Base-by-base conservation (phyloP, 2,329 filamentous ascomycete species). In the Fonsecaea multimorphosa region DNA sequence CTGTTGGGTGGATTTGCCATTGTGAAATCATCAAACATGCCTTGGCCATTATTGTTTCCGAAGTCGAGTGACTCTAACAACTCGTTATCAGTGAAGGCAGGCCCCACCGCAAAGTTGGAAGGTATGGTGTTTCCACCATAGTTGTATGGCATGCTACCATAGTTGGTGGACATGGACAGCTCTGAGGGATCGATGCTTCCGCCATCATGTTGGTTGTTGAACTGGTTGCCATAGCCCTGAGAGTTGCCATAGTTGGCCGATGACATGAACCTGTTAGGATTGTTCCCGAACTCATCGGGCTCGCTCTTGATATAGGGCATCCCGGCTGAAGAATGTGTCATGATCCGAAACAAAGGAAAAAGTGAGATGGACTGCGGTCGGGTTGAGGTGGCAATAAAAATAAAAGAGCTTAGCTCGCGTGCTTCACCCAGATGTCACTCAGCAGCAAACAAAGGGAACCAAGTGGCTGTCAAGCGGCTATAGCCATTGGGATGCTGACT, bases 101-200 rank as follows among this genome's bases (percentile, higher is more conserved):
- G 90, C 65, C 90, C 90, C 72, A 88, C 89, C 53, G 90, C 89
- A 80, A 93, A 97, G 76, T 86, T 89, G 64, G 87, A 89, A 34
- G 86, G 84, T 70, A 88, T 82, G 74, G 86, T 89, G 73, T 89
- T 88, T 63, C 86, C 85, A 61, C 84, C 83, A 72, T 87, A 91
- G 1, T 86, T 84, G 40, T 85, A 83, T 24, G 85, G 76, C 78
- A 81, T 79, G 70, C 81, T 86, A 62, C 78, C 78, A 68, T 76
- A 80, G 63, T 72, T 76, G 62, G 76, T 76, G 70, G 83, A 82
- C 87, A 94, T 91, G 72, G 87, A 87, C 66, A 97, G 85, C 69
- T 95, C 92, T 68, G 91, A 94, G 11, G 94, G 94, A 75, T 97
- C 91, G 74, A 97, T 89, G 74, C 85, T 82, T 69, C 83, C 84